Conservation (phyloP, 2,329 filamentous ascomycete genomes). For the Achaetomium macrosporum region DNA sequence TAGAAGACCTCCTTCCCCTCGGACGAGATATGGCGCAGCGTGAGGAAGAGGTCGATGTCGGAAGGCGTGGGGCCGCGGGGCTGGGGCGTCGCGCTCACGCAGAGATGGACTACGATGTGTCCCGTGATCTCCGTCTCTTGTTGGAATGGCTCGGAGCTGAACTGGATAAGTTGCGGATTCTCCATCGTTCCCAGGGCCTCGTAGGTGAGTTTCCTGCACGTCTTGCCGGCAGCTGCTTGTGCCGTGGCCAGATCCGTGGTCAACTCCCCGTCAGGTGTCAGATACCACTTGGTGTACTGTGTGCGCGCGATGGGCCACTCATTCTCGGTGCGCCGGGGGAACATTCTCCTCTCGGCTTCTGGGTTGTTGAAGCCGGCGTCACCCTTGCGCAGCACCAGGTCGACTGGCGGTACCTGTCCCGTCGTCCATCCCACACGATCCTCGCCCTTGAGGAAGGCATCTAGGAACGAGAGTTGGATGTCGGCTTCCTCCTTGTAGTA, state of each 20-base stretch:
- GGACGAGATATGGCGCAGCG: constrained; percentile 52
- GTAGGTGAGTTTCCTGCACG: constrained; percentile 50
- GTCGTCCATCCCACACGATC: constrained; percentile 57
- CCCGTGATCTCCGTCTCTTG: constrained; percentile 64
- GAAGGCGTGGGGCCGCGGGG: constrained; percentile 28
- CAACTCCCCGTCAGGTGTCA: constrained; percentile 49
- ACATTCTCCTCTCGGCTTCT: constrained; percentile 51
- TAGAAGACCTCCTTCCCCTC: constrained; percentile 54
- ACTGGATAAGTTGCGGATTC: constrained; percentile 49
- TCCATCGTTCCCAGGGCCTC: constrained; percentile 53
- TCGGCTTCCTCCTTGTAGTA: constrained; percentile 66
- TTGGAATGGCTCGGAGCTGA: constrained; percentile 52
- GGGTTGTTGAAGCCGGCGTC: constrained; percentile 63
- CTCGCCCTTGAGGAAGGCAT: constrained; percentile 64
- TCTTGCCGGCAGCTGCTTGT: too few relatives aligned
- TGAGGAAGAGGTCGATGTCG: constrained; percentile 61
- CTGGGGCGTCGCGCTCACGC: constrained; percentile 55
- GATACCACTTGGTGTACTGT: constrained; percentile 55
- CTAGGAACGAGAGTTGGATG: constrained; percentile 60
- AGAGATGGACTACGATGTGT: constrained; percentile 58
- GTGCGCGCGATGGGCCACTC: constrained; percentile 65
- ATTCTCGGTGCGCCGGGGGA: constrained; percentile 48
- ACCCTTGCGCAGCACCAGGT: constrained; percentile 57
- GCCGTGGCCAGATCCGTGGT: too few relatives aligned
- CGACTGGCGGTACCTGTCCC: constrained; percentile 55